Evolutionary conservation across 2,329 filamentous ascomycete genomes (phyloP).

Genomic region (Aspergillus chevalieri): DNA sequence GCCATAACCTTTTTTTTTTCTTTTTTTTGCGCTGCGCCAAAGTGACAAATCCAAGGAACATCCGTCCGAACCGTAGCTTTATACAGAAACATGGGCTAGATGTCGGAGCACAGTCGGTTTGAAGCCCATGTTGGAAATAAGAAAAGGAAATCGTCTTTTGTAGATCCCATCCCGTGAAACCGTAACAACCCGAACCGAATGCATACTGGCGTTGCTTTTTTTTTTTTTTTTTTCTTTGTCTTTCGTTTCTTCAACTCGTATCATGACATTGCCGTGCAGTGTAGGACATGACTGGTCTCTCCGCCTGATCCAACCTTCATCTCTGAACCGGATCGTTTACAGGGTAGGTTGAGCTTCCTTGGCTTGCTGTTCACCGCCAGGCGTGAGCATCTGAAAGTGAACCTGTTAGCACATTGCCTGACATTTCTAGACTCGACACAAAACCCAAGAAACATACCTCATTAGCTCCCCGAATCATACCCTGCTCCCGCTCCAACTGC

Average conservation of each 20-base stretch:
- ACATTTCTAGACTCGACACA: background rate
- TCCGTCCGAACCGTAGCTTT: background rate
- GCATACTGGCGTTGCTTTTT: background rate
- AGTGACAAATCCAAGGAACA: background rate
- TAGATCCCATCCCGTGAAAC: background rate
- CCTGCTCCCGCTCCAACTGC: constrained; percentile 96
- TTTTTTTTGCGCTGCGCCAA: background rate
- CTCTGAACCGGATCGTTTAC: constrained; percentile 26
- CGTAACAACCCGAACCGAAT: background rate
- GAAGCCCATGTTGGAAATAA: background rate
- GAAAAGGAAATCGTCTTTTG: background rate
- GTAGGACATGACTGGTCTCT: constrained; percentile 5
- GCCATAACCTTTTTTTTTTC: constrained; percentile 6
- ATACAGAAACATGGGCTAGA: background rate
- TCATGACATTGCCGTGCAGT: constrained; percentile 2
- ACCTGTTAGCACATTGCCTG: background rate
- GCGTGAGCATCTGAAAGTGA: constrained; percentile 36
- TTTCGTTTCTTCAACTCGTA: background rate
- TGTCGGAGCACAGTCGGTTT: background rate
- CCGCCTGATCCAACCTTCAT: constrained; percentile 15
- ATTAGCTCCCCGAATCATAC: constrained; percentile 85
- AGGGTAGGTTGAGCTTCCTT: constrained; percentile 28
- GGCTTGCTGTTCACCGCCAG: constrained; percentile 30
- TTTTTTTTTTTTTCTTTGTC: background rate
- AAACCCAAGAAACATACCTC: constrained; percentile 51